phyloP scores from a whole-genome alignment of 2,329 filamentous ascomycete species.

The Aureobasidium sp. region DNA sequence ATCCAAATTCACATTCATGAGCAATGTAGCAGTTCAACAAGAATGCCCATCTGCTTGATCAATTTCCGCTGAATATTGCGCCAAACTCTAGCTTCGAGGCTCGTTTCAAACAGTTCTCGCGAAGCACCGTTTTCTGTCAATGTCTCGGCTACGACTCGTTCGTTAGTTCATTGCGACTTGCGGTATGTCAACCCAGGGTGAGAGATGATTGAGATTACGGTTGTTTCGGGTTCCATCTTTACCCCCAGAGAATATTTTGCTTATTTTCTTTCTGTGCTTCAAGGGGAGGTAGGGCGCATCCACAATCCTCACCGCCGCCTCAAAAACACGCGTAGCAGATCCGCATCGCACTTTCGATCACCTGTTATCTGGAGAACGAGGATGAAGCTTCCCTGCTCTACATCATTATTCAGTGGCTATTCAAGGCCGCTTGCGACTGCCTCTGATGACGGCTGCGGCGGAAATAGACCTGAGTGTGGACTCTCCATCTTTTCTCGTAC shows the following conservation, averaged over 20 bases:
- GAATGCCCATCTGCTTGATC: not conserved
- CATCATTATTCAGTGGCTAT: not conserved
- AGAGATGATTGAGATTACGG: not conserved
- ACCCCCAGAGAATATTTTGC: not conserved
- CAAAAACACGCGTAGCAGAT: not conserved
- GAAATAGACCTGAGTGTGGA: not conserved
- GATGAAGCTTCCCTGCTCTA: not conserved
- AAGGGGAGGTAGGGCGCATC: not conserved
- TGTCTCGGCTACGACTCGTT: not conserved
- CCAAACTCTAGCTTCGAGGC: not conserved
- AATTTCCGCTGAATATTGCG: not conserved
- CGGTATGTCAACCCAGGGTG: not conserved
- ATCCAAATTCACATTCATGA: not conserved
- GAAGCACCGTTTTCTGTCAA: constrained; percentile 9
- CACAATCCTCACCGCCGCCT: constrained; percentile 5
- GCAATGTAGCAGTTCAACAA: not conserved
- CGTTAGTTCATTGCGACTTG: not conserved
- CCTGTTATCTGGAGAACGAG: not conserved
- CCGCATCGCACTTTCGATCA: not conserved
- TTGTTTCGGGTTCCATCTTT: constrained; percentile 5
- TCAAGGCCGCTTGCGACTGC: constrained; percentile 1
- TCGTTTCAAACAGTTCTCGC: not conserved
- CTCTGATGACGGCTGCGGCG: not conserved
- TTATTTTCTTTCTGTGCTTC: not conserved
- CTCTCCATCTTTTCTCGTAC: constrained; percentile 9